These are phyloP conservation scores for Apiospora saccharicola DNA, from an alignment of 2,329 filamentous ascomycete genomes.

Conservation along the genomic window DNA sequence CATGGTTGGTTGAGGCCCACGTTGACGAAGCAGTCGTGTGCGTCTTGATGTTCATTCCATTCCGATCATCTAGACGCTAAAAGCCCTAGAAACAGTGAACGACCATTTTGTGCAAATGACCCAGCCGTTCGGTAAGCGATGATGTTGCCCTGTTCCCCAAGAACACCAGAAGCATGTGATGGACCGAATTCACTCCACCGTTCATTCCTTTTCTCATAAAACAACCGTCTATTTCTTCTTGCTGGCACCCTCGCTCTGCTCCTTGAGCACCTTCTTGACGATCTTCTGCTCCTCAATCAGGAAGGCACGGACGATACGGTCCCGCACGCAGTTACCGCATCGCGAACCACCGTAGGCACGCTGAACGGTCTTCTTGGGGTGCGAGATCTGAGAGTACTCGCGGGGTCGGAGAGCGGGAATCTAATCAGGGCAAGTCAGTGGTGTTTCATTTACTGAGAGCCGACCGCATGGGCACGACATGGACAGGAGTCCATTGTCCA, in stretches of 20 bases:
- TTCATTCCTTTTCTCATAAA: conserved; percentile 30
- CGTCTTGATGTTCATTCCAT: conserved; percentile 41
- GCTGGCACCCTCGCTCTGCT: conserved; percentile 77
- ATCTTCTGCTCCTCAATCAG: conserved; percentile 99
- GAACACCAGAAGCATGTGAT: conserved; percentile 46
- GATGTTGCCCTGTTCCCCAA: conserved; percentile 41
- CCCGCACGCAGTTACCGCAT: conserved; percentile 98
- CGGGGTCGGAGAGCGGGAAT: conserved; percentile 96
- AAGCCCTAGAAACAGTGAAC: conserved; percentile 43
- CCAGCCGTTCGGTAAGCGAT: conserved; percentile 41
- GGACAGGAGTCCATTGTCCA: background rate
- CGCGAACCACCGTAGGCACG: conserved; percentile 98
- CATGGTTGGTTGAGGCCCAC: background rate
- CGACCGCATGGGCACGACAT: background rate
- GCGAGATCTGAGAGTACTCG: conserved; percentile 96
- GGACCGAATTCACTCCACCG: conserved; percentile 42
- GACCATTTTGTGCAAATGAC: conserved; percentile 35
- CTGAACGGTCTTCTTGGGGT: conserved; percentile 99
- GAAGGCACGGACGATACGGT: conserved; percentile 97
- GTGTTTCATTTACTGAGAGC: background rate
- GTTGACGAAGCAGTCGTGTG: conserved; percentile 30
- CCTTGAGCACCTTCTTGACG: conserved; percentile 99
- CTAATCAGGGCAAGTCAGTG: conserved; percentile 55
- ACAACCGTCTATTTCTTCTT: conserved; percentile 70
- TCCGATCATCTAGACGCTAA: conserved; percentile 45